These are phyloP conservation scores for Orbilia oligospora DNA, from an alignment of 2,329 filamentous ascomycete species.

Conservation along the genomic window DNA sequence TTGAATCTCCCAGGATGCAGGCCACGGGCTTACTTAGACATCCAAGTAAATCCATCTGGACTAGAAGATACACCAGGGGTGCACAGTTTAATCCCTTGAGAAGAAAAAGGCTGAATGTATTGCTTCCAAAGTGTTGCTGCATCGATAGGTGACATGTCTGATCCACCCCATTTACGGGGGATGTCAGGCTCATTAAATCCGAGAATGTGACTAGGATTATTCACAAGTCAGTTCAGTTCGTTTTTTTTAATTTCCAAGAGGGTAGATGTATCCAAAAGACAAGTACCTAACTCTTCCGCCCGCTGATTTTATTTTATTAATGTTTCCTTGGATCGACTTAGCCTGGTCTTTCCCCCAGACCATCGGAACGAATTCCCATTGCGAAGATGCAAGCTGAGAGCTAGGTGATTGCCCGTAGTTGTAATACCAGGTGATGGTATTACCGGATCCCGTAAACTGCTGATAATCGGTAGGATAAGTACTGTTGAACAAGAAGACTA, in stretches of 20 bases:
- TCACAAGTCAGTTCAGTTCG: neutral
- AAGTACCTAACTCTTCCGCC: constrained; percentile 13
- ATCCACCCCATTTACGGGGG: constrained; percentile 32
- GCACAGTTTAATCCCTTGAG: constrained; percentile 13
- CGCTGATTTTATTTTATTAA: constrained; percentile 19
- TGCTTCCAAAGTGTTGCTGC: constrained; percentile 9
- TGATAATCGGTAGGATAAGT: constrained; percentile 20
- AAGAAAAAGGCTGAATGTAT: constrained; percentile 22
- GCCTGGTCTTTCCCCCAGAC: constrained; percentile 30
- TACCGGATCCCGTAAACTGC: neutral
- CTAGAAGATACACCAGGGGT: constrained; percentile 29
- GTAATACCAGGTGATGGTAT: constrained; percentile 25
- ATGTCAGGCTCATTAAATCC: constrained; percentile 40
- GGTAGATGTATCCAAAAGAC: neutral
- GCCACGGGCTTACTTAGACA: constrained; percentile 5
- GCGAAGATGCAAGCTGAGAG: constrained; percentile 3
- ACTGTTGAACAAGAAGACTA: constrained; percentile 27
- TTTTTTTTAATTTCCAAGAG: neutral
- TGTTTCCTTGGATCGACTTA: neutral
- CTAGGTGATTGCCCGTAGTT: constrained; percentile 35
- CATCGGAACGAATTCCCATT: constrained; percentile 34
- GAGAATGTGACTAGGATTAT: constrained; percentile 16
- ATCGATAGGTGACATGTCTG: neutral
- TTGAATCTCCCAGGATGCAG: neutral
- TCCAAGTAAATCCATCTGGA: constrained; percentile 15